These are phyloP conservation scores for Cladochytrium replicatum DNA, from an alignment of 192 early-diverging fungal genomes.

Conservation along the genomic window DNA sequence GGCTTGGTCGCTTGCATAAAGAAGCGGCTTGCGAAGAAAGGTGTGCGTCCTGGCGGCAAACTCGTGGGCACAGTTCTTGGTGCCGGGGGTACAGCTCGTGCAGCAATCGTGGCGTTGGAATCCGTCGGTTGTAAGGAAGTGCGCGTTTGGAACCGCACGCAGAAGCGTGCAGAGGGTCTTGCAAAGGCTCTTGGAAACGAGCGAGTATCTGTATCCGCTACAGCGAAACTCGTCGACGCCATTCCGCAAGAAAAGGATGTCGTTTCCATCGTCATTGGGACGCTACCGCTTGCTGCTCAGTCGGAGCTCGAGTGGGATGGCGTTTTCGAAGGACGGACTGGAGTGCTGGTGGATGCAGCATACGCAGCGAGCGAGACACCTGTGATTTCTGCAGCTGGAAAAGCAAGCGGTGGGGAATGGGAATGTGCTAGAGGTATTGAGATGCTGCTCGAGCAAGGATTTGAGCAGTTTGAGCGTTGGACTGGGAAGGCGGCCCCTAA, in stretches of 20 bases:
- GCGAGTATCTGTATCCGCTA: conserved; percentile 36
- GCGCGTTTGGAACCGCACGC: conserved; percentile 80
- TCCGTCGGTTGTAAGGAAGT: conserved; percentile 49
- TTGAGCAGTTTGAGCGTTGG: conserved; percentile 85
- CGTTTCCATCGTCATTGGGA: conserved; percentile 62
- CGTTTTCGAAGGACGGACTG: conserved; percentile 34
- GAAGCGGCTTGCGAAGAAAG: background rate
- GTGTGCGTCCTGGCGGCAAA: background rate
- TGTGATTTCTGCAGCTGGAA: conserved; percentile 55
- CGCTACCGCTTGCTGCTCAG: conserved; percentile 66
- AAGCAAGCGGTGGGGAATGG: conserved; percentile 36
- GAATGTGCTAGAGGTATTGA: conserved; percentile 69
- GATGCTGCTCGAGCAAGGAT: conserved; percentile 84
- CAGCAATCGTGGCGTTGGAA: conserved; percentile 75
- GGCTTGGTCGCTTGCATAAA: conserved; percentile 66
- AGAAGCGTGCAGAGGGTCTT: conserved; percentile 57
- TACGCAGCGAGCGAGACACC: conserved; percentile 81
- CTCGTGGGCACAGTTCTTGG: conserved; percentile 79
- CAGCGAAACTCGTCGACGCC: conserved; percentile 9
- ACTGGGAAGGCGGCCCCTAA: conserved; percentile 54
- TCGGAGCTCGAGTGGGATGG: conserved; percentile 42
- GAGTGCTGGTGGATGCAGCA: conserved; percentile 88
- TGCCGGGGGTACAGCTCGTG: conserved; percentile 87
- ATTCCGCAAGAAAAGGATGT: conserved; percentile 16
- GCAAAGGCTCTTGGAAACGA: conserved; percentile 25